Base-by-base conservation (phyloP, 495 filamentous ascomycete species). In the Penicillium paxilli region DNA sequence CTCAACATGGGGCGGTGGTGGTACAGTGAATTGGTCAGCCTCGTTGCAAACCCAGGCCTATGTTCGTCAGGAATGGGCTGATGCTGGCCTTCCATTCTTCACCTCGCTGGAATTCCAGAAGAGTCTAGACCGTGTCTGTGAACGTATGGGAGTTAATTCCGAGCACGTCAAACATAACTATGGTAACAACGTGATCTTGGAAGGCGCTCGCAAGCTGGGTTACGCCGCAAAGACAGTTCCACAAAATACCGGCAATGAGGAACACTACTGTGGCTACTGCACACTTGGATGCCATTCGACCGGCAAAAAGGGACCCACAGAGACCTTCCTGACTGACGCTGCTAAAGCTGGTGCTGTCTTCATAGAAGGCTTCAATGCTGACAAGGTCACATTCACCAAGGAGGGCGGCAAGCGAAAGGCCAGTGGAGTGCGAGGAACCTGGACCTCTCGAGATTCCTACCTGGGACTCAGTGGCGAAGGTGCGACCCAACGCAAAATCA, bases 1-100 rank as follows among this genome's bases (percentile, higher is more conserved):
- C 3, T 80, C 82, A 17, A 85, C 81, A 20, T 97, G 87, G 82
- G 92, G 92, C 32, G 92, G 92, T 44, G 92, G 92, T 30, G 91
- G 91, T 0, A 89, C 88, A 1, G 68, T 96, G 51, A 96, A 96
- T 62, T 96, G 91, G 92, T 87, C 86, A 32, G 92, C 89, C n/a
- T 80, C 81, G 12, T 68, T 96, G 28, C 90, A 93, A 64, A 87
- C 87, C 0, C 92, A 93, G 68, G 85, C 78, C 14, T 93, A 78
- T 56, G 89, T 97, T 0, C 80, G 91, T 12, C 76, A 84, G 53
- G 90, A 97, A 69, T 97, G 92, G 92, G 86, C 90, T 1, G 75
- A 85, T 49, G 55, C 67, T 20, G 84, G 84, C 3, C 73, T 97
- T n/a, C 77, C 82, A 0, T 89, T 94, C 58, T 96, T 96, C 62